phyloP scores from a whole-genome alignment of 257 asterid species.

The Nicotiana otophora region DNA sequence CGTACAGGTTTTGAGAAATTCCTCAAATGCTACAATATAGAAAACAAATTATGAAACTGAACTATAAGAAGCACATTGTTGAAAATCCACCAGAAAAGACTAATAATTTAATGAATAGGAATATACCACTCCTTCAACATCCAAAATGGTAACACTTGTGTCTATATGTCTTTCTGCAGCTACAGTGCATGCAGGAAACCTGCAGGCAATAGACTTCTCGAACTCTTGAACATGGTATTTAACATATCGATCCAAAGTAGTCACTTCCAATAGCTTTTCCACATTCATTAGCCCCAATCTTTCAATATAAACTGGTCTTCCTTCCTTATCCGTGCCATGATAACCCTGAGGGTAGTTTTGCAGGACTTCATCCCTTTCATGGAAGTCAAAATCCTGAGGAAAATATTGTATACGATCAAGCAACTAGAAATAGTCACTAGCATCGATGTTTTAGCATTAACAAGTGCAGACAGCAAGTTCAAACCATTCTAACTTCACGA shows the following conservation, averaged over 20 bases:
- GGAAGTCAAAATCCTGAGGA: constrained; percentile 37
- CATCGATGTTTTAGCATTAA: not conserved
- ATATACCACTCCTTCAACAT: constrained; percentile 61
- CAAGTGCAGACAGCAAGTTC: no score
- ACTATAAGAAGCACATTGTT: not conserved
- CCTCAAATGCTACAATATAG: constrained; percentile 31
- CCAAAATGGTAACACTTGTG: constrained; percentile 42
- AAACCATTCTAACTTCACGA: no score
- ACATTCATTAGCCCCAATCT: constrained; percentile 46
- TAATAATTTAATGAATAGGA: not conserved
- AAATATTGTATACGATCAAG: constrained; percentile 7
- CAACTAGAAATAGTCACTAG: not conserved
- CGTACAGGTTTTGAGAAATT: constrained; percentile 44
- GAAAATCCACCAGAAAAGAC: not conserved
- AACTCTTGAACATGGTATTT: constrained; percentile 44
- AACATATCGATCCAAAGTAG: constrained; percentile 41
- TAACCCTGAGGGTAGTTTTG: constrained; percentile 55
- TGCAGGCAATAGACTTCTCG: constrained; percentile 39
- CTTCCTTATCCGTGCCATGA: constrained; percentile 51
- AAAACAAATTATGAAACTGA: not conserved
- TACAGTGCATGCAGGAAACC: constrained; percentile 57
- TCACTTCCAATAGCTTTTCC: constrained; percentile 38
- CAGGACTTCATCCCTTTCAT: constrained; percentile 34
- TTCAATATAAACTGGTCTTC: constrained; percentile 53
- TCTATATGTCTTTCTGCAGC: constrained; percentile 39